Evolutionary conservation across 495 filamentous ascomycete species (phyloP).

Genomic region (Podospora comata): DNA sequence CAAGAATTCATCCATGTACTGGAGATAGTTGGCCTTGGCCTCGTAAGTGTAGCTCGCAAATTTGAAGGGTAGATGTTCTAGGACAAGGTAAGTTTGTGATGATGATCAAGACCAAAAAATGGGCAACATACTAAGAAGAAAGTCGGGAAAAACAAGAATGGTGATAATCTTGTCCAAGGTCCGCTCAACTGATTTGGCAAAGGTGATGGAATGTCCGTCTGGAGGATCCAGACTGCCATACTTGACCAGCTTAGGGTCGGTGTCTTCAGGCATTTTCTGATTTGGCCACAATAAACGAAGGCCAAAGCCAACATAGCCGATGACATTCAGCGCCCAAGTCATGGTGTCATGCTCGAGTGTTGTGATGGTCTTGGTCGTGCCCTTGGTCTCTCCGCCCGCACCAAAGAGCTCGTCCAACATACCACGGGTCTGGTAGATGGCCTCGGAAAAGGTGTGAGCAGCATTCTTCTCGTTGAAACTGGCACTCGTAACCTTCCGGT

Average conservation of each 20-base stretch:
- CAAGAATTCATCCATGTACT: constrained; percentile 64
- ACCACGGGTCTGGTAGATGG: constrained; percentile 54
- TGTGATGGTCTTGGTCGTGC: constrained; percentile 43
- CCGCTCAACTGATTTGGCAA: constrained; percentile 50
- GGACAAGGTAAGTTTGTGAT: not conserved
- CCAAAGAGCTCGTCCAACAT: constrained; percentile 53
- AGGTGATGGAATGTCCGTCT: constrained; percentile 58
- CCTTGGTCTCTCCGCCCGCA: constrained; percentile 16
- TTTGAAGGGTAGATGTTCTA: constrained; percentile 48
- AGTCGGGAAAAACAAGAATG: constrained; percentile 49
- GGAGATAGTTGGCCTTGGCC: constrained; percentile 57
- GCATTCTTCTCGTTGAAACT: constrained; percentile 73
- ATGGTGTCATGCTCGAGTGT: constrained; percentile 58
- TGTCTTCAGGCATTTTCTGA: constrained; percentile 39
- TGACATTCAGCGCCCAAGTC: constrained; percentile 62
- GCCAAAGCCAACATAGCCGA: constrained; percentile 65
- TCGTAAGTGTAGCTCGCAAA: constrained; percentile 44
- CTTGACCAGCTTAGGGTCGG: constrained; percentile 39
- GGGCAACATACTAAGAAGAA: not conserved
- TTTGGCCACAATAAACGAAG: constrained; percentile 56
- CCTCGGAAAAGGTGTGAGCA: constrained; percentile 59
- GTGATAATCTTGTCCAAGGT: constrained; percentile 54
- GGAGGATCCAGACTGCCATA: constrained; percentile 45
- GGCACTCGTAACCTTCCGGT: constrained; percentile 64
- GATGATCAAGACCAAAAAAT: no score